Evolutionary conservation across 2,329 filamentous ascomycete genomes (phyloP).

Genomic region (Hirsutella minnesotensis): DNA sequence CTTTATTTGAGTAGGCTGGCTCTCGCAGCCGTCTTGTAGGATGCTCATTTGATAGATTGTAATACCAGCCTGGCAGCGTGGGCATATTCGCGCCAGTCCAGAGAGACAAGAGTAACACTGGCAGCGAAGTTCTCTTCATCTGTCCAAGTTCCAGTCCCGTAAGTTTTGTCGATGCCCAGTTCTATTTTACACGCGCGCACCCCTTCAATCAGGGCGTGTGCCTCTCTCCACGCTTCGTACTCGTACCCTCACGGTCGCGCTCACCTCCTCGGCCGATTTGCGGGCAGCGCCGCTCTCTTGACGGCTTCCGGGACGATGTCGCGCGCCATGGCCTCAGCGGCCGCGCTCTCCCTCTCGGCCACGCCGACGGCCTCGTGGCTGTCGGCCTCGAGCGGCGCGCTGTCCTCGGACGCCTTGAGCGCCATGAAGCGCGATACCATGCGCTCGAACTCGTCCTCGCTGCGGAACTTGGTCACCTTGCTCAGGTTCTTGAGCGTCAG

Average conservation of each 20-base stretch:
- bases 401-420: slow-evolving; percentile 10
- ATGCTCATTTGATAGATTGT: neutral
- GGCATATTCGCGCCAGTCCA: too few species aligned
- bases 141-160: too few species aligned
- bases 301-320: slow-evolving; percentile 16
- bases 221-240: too few species aligned
- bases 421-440: slow-evolving; percentile 38
- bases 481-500: slow-evolving; percentile 67
- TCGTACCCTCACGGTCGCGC: too few species aligned
- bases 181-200: too few species aligned
- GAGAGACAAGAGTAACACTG: too few species aligned
- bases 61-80: neutral
- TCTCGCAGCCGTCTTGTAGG: neutral
- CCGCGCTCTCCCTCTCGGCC: slow-evolving; percentile 17
- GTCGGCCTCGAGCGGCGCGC: slow-evolving; percentile 1
- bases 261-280: neutral
- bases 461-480: slow-evolving; percentile 75
- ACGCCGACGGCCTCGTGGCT: slow-evolving; percentile 10
- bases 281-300: slow-evolving; percentile 6
- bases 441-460: slow-evolving; percentile 54
- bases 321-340: slow-evolving; percentile 19
- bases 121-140: too few species aligned
- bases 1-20: slow-evolving; percentile 51
- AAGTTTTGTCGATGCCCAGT: too few species aligned
- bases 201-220: too few species aligned